These are phyloP conservation scores for Ustilago esculenta DNA, from an alignment of 1,284 basidiomycete genomes.

Conservation along the genomic window DNA sequence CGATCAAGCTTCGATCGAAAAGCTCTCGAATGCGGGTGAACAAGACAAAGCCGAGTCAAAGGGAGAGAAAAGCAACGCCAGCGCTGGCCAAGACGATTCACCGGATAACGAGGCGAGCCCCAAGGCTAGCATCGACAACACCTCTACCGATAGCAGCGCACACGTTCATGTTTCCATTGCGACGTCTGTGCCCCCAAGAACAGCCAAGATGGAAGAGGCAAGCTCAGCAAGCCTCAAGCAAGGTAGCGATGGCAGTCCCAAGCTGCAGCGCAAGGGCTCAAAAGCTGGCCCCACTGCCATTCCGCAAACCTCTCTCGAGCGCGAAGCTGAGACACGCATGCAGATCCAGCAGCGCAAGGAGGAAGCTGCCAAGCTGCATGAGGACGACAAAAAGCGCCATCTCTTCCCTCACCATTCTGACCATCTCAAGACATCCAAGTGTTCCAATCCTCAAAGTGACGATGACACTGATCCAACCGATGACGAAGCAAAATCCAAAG, in stretches of 20 bases:
- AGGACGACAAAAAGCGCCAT: conserved; percentile 28
- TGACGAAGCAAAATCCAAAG: conserved; percentile 6
- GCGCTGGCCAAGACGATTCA: conserved; percentile 7
- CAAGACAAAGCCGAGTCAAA: conserved; percentile 9
- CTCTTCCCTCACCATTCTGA: conserved; percentile 16
- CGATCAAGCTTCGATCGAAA: conserved; percentile 64
- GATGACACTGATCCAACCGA: conserved; percentile 22
- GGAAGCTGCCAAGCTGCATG: conserved; percentile 36
- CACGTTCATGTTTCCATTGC: not conserved
- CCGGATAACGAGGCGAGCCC: conserved; percentile 4
- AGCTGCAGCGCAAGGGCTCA: conserved; percentile 33
- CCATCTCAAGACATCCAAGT: conserved; percentile 19
- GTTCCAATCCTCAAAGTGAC: conserved; percentile 6
- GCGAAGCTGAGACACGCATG: conserved; percentile 30
- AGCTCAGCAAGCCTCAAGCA: not conserved
- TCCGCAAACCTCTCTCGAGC: conserved; percentile 32
- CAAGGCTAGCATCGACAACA: not conserved
- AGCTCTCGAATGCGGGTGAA: conserved; percentile 39
- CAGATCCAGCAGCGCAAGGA: conserved; percentile 43
- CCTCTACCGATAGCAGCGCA: not conserved
- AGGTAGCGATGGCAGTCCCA: conserved; percentile 16
- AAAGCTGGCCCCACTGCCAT: conserved; percentile 26
- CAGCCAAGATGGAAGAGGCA: not conserved
- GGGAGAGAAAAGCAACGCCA: conserved; percentile 10
- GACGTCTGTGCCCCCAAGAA: conserved; percentile 3